Evolutionary conservation across 352 stramenopile species (phyloP).

Genomic region (Globisporangium paroecandrum): DNA sequence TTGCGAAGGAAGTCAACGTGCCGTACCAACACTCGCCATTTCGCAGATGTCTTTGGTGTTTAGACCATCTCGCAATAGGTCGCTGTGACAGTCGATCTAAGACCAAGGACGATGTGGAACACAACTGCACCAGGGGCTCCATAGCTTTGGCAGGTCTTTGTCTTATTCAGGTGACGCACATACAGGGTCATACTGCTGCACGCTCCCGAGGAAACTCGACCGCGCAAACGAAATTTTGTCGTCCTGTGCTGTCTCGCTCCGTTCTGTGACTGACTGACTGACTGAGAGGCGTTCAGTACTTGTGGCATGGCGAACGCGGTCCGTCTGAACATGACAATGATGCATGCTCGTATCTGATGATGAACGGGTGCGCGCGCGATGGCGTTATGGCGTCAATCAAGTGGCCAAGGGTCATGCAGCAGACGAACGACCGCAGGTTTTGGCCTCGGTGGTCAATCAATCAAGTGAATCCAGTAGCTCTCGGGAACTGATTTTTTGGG

Average conservation of each 20-base stretch:
- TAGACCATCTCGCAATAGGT: too few relatives aligned
- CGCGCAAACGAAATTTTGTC: background rate
- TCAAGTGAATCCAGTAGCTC: slow-evolving; percentile 8
- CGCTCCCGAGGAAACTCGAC: background rate
- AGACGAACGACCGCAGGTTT: background rate
- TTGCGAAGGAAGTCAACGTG: background rate
- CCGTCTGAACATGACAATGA: background rate
- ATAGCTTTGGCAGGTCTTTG: too few relatives aligned
- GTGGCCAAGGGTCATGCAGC: background rate
- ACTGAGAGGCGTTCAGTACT: background rate
- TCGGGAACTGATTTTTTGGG: background rate
- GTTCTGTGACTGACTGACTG: background rate
- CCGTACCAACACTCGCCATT: background rate
- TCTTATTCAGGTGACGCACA: background rate
- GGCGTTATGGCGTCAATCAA: slow-evolving; percentile 6
- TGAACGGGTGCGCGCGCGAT: background rate
- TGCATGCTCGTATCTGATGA: background rate
- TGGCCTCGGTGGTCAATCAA: background rate
- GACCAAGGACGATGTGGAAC: too few relatives aligned
- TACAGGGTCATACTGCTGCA: background rate
- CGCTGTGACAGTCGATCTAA: too few relatives aligned
- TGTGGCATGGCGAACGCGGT: background rate
- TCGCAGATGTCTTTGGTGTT: background rate
- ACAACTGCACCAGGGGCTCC: too few relatives aligned
- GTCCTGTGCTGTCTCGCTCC: background rate